Conservation (phyloP, 108 stramenopile genomes). For the Epithemia pelagica region DNA sequence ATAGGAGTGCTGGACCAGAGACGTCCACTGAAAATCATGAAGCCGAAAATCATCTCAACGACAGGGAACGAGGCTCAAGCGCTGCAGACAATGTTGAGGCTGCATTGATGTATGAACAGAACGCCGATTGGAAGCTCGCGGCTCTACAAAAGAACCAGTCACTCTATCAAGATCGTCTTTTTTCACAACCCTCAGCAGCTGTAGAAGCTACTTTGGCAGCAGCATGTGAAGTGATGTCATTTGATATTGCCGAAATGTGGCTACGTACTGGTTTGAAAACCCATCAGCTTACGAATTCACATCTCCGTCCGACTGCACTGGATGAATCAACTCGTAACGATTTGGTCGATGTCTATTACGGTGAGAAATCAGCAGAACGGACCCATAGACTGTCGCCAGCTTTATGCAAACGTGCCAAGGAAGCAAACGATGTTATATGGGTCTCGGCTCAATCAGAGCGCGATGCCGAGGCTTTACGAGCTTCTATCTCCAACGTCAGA, state of each 20-base stretch:
- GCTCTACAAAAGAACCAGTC: conserved; percentile 11
- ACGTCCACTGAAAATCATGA: too few species aligned
- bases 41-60: too few species aligned
- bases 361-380: conserved; percentile 57
- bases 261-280: conserved; percentile 87
- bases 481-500: conserved; percentile 70
- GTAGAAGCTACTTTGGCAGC: conserved; percentile 73
- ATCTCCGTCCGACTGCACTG: conserved; percentile 72
- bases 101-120: too few species aligned
- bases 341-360: conserved; percentile 86
- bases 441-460: conserved; percentile 64
- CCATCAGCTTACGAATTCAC: conserved; percentile 83
- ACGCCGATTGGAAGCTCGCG: neutral
- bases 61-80: too few species aligned
- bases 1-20: neutral
- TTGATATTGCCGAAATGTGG: conserved; percentile 94
- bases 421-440: conserved; percentile 83
- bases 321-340: conserved; percentile 68
- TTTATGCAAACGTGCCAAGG: conserved; percentile 84
- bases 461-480: conserved; percentile 71
- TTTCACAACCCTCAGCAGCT: conserved; percentile 43
- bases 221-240: conserved; percentile 73
- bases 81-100: neutral
- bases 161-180: conserved; percentile 40
- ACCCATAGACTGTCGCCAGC: conserved; percentile 83